phyloP scores from a whole-genome alignment of 73 alveolate species.

The Paramecium octaurelia region DNA sequence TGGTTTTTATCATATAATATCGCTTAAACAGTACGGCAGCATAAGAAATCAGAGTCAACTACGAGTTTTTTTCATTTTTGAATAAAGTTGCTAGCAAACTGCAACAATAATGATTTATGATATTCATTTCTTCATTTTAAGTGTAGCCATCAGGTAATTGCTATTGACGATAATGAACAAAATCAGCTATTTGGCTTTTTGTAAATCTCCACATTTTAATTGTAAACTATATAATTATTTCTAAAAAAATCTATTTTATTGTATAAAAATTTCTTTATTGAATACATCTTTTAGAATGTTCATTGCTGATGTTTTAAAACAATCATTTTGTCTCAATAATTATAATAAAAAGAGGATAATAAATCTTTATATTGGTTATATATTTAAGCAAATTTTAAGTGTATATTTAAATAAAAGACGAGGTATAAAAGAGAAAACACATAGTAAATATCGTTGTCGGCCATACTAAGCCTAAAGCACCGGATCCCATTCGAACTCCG shows the following conservation, averaged over 20 bases:
- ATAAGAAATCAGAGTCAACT: background rate
- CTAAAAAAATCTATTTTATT: too few species aligned
- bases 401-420: background rate
- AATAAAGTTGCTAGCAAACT: background rate
- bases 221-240: background rate
- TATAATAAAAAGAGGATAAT: too few species aligned
- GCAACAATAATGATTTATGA: background rate
- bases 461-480: slow-evolving; percentile 99
- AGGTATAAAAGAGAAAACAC: background rate
- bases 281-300: too few species aligned
- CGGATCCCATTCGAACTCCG: slow-evolving; percentile 99
- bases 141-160: background rate
- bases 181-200: background rate
- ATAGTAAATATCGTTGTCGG: slow-evolving; percentile 81
- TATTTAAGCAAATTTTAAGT: too few species aligned
- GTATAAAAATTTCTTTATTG: too few species aligned
- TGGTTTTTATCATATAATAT: background rate
- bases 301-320: too few species aligned
- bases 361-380: too few species aligned
- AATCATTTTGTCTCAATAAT: too few species aligned
- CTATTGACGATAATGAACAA: background rate
- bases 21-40: background rate
- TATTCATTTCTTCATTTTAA: background rate
- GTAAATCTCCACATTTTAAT: background rate
- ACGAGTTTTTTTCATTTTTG: background rate